Base-by-base conservation (phyloP, 2,329 filamentous ascomycete genomes). In the Fusarium staphyleae region DNA sequence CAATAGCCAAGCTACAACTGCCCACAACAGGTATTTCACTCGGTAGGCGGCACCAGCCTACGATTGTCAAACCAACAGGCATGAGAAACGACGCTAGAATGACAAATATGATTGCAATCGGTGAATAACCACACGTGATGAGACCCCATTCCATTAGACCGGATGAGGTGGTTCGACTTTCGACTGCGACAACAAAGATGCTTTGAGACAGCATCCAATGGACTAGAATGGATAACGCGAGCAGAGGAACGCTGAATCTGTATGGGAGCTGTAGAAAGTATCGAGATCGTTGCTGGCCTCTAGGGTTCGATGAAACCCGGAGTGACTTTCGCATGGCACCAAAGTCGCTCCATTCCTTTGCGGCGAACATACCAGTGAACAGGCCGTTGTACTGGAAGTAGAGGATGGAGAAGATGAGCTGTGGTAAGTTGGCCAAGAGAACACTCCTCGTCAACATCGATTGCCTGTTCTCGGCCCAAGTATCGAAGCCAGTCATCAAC, bases 241-340 rank as follows among this genome's bases (percentile, higher is more conserved):
- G 6, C 3, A 57, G 36, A 0, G 54, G 50, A 4, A 51, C 3
- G 1, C 54, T 19, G 26, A 42, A 57, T 4, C 50, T 50, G 16
- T 55, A 57, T 0, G 54, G 54, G 10, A 57, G 41, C 24, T 57
- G 54, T 7, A 57, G 10, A 26, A 57, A 57, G 33, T 58, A 58
- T 2, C 42, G 41, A 7, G 52, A 55, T 8, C 55, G 51, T 16
- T 55, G 51, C 6, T 51, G 1, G 0, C 51, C 51, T 5, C 5
- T 16, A 3, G 42, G 51, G 3, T 54, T 15, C 3, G 29, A 41
- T 2, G 51, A 42, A 18, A 57, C 51, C 3, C 47, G 34, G 5
- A 52, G 8, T 9, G 36, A 32, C 8, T 48, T 45, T 16, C 41
- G 29, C 16, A 43, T 33, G 18, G 11, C 16, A 3, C 54, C 55